These are phyloP conservation scores for Geopyxis carbonaria DNA, from an alignment of 495 filamentous ascomycete species.

Conservation along the genomic window DNA sequence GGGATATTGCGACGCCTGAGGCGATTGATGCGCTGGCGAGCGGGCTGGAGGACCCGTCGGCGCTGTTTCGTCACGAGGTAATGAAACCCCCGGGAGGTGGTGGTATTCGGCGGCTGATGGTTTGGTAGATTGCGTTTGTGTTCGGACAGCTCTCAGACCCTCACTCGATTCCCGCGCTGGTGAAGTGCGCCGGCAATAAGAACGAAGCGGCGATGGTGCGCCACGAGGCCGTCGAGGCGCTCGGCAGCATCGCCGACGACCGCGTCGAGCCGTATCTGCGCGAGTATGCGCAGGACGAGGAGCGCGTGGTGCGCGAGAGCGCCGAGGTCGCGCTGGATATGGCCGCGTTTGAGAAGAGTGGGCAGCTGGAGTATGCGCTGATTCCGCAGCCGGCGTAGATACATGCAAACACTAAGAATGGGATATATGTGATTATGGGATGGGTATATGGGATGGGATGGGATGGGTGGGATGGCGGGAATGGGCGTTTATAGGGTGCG, in stretches of 20 bases:
- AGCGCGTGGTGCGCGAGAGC: slow-evolving; percentile 86
- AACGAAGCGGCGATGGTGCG: slow-evolving; percentile 88
- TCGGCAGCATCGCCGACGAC: slow-evolving; percentile 88
- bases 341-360: slow-evolving; percentile 89
- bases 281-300: slow-evolving; percentile 71
- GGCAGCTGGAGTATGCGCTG: slow-evolving; percentile 76
- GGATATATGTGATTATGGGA: too few relatives aligned
- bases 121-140: slow-evolving; percentile 62
- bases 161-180: slow-evolving; percentile 81
- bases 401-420: too few relatives aligned
- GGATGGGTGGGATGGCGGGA: too few relatives aligned
- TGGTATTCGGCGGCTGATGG: neutral
- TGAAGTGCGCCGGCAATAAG: slow-evolving; percentile 55
- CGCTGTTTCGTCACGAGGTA: slow-evolving; percentile 83
- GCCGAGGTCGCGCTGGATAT: slow-evolving; percentile 92
- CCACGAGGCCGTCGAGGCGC: slow-evolving; percentile 91
- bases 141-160: slow-evolving; percentile 93
- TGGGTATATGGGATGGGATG: too few relatives aligned
- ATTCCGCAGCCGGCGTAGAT: slow-evolving; percentile 42
- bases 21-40: slow-evolving; percentile 73
- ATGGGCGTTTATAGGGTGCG: too few relatives aligned
- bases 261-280: slow-evolving; percentile 76
- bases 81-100: neutral
- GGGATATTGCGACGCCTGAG: slow-evolving; percentile 78
- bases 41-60: slow-evolving; percentile 70